Percentiles rank a stretch among this genome's conserved stretches.
phyloP scores from a whole-genome alignment of 139 green algal species.

The Klebsormidium nitens region DNA sequence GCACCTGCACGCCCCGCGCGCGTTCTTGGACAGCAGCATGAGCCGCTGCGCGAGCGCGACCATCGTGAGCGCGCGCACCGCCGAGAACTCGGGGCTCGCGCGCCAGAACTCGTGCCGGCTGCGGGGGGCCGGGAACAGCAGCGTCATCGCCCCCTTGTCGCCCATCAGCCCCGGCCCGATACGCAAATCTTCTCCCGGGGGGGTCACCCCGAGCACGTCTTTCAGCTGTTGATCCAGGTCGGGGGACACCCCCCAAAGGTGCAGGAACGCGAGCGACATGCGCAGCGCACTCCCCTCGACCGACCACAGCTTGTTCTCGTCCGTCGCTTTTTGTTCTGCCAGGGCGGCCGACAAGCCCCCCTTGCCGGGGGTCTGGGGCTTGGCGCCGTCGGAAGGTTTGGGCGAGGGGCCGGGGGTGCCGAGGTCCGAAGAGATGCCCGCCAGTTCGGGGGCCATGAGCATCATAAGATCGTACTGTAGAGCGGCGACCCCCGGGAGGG shows the following conservation, averaged over 20 bases:
- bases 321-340: neutral
- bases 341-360: no score
- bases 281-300: constrained; percentile 23
- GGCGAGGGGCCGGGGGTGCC: neutral
- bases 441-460: neutral
- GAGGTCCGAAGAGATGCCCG: neutral
- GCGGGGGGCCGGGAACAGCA: constrained; percentile 2
- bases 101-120: constrained; percentile 5
- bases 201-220: neutral
- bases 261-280: constrained; percentile 20
- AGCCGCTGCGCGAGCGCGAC: constrained; percentile 20
- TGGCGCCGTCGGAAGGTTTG: neutral
- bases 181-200: neutral
- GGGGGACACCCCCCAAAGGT: constrained; percentile 20
- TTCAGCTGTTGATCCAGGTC: constrained; percentile 13
- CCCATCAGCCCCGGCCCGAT: constrained; percentile 11
- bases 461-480: neutral
- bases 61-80: constrained; percentile 5
- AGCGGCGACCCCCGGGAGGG: neutral
- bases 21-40: constrained; percentile 2
- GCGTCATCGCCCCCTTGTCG: constrained; percentile 29
- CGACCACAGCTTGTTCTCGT: neutral
- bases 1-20: neutral
- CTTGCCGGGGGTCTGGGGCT: neutral
- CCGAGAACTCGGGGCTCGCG: constrained; percentile 10